phyloP scores from a whole-genome alignment of 2,329 filamentous ascomycete species.

The Hypoxylon sp. region DNA sequence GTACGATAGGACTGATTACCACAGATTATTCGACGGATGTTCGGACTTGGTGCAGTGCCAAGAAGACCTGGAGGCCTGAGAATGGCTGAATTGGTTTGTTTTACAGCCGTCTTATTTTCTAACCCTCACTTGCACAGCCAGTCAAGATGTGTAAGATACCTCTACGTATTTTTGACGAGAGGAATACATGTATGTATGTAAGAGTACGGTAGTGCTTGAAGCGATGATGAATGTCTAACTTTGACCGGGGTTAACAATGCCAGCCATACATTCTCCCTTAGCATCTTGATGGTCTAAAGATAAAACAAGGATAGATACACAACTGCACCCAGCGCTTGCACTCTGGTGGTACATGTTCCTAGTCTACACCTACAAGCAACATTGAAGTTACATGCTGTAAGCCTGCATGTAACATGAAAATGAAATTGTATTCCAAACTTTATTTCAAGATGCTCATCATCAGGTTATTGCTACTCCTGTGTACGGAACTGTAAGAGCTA shows the following conservation, averaged over 20 bases:
- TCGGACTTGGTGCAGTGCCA: conserved; percentile 19
- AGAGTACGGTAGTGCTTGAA: not conserved
- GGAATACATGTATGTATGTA: not conserved
- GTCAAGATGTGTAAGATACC: not conserved
- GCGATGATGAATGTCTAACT: conserved; percentile 16
- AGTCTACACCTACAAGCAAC: not conserved
- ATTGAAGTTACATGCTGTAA: not conserved
- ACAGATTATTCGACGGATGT: conserved; percentile 16
- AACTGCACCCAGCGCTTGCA: conserved; percentile 15
- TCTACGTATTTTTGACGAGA: not conserved
- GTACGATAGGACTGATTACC: not conserved
- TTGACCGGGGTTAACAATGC: conserved; percentile 16
- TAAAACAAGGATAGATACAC: conserved; percentile 43
- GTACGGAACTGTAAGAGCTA: not conserved
- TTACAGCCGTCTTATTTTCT: conserved; percentile 15
- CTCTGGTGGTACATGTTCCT: conserved; percentile 1
- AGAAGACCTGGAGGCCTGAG: conserved; percentile 30
- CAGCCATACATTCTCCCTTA: conserved; percentile 18
- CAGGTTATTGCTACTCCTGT: not conserved
- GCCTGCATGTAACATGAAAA: conserved; percentile 5
- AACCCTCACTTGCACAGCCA: conserved; percentile 13
- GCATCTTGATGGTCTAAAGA: conserved; percentile 20
- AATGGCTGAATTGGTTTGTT: conserved; percentile 18
- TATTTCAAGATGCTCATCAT: conserved; percentile 6
- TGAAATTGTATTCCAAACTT: conserved; percentile 13